Evolutionary conservation across 176 grass and related monocot genomes (phyloP).

Genomic region (Olyra latifolia): DNA sequence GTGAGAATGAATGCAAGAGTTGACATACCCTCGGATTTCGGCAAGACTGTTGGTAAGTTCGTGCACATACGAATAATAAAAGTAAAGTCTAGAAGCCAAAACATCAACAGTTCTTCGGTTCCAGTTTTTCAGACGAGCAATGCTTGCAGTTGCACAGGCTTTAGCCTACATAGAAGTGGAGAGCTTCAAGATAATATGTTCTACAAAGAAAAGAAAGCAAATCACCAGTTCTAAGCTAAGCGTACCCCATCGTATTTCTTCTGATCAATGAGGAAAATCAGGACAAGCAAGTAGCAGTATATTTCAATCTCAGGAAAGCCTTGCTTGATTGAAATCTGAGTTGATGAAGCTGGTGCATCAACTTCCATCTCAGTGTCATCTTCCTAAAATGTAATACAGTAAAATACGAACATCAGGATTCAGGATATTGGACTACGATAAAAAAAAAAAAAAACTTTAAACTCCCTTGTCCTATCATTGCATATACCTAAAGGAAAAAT

Average conservation of each 20-base stretch:
- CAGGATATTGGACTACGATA: neutral
- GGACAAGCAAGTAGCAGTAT: conserved; percentile 79
- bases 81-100: conserved; percentile 74
- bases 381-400: conserved; percentile 44
- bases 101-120: conserved; percentile 92
- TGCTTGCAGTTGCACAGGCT: conserved; percentile 69
- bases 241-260: conserved; percentile 73
- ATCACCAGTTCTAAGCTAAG: neutral
- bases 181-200: neutral
- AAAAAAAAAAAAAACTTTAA: neutral
- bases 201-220: neutral
- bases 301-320: conserved; percentile 82
- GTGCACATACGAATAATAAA: conserved; percentile 75
- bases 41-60: conserved; percentile 88
- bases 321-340: conserved; percentile 62
- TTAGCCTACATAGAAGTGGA: conserved; percentile 63
- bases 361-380: conserved; percentile 74
- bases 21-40: conserved; percentile 80
- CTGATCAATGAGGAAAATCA: conserved; percentile 82
- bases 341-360: conserved; percentile 40
- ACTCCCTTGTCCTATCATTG: neutral
- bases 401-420: conserved; percentile 2
- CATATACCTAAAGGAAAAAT: neutral
- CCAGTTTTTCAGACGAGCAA: conserved; percentile 66
- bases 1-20: neutral